Evolutionary conservation across 2,329 filamentous ascomycete genomes (phyloP), one percentile per base, ranked within the genome.

Genomic region (Chlorencoelia australis): DNA sequence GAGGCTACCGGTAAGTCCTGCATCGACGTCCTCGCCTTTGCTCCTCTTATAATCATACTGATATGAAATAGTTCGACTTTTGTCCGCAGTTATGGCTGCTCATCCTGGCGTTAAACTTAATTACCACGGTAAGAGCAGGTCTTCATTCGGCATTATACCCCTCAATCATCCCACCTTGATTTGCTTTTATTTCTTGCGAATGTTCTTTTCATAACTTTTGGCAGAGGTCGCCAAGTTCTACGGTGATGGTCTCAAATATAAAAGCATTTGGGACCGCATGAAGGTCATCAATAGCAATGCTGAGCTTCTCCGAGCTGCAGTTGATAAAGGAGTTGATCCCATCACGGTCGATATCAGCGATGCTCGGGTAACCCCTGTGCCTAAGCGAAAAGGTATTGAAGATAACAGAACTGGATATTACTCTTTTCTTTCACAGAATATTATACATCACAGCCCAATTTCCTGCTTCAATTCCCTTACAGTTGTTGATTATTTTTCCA

Each of bases 41-140:
- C 19, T 24, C 15, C 5, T 9, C 4, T 14, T 10, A 29, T 39
- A 14, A 19, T 39, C n/a, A 39, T 13, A 11, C 14, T 10, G n/a
- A 14, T 35, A n/a, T n/a, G 3, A 24, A 8, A 16, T 22, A 39
- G 66, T 68, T 14, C 73, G 75, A 30, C 67, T 80, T 22, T 61
- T 79, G 3, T 68, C 73, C 2, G 75, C 75, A 4, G 68, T 79
- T 16, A 59, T 80, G 1, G 75, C 74, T 0, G 71, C 73, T 3
- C 65, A 72, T 36, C 68, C 68, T 0, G 60, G 61, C 0, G 50
- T 71, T 0, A 73, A 68, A 43, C 67, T 77, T 35, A 73, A 79
- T 53, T 78, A 71, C 55, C 71, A 69, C 50, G 73, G 75, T 80
- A 66, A 61, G 71, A 49, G 4, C 22, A 27, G n/a, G 29, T 10